Evolutionary conservation across 148 eudicot species (phyloP), one percentile per base, ranked within the genome.

Genomic region (Silene latifolia): DNA sequence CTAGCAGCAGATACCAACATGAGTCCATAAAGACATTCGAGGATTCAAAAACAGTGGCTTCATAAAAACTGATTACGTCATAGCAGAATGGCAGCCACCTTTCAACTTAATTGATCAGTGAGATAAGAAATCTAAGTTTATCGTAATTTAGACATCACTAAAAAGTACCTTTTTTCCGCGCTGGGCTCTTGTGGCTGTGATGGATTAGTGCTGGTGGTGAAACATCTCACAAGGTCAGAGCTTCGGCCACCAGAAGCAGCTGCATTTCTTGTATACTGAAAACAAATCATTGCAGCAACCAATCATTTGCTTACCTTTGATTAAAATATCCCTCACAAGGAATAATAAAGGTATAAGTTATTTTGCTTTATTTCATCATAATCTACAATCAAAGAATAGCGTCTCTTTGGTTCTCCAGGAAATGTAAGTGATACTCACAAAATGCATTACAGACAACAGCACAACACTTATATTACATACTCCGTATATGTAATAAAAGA

Each of bases 251-350:
- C 66, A 63, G 77, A 60, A 73, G 74, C 62, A 59, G 80, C 81
- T 65, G 77, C 76, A 73, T 82, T 78, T 63, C 81, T 84, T 75
- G 59, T 71, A 83, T 58, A 71, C 89, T 86, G 85, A 12, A 72
- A 19, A 72, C 64, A 53, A 32, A n/a, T 18, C 83, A 80, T 66
- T n/a, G 23, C 14, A 71, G 32, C 9, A 69, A 44, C 69, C 46
- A 27, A 27, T 27, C 29, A 27, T 27, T 27, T 27, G 29, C 3
- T 27, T 27, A 27, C 1, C 29, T 27, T 27, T 27, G 29, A 3
- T 27, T 27, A 27, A 27, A 27, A 3, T 27, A 27, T 27, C 3
- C 29, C 29, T 27, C 29, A 27, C 29, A 27, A 27, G 3, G 29
- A 27, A 27, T 27, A 27, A 1, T 1, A 27, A 27, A 27, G 29